A percentile compares a stretch with the other conserved stretches of the same genome.
phyloP scores from a whole-genome alignment of 2,329 filamentous ascomycete species.

The Madurella mycetomatis region DNA sequence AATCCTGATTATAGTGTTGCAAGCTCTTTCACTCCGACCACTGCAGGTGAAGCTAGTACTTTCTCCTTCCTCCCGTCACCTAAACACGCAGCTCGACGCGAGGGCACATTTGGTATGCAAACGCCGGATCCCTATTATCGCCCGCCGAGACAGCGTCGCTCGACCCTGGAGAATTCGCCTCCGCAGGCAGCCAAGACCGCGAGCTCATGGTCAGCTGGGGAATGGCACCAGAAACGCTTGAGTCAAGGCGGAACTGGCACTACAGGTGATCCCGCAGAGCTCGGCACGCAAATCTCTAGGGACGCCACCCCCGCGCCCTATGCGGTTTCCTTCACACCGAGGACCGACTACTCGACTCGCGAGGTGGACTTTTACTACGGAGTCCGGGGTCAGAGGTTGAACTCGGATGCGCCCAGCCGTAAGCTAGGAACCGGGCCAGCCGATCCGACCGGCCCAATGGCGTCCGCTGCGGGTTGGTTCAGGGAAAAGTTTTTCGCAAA shows the following conservation, averaged over 20 bases:
- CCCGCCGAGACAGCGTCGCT: constrained; percentile 60
- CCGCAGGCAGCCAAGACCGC: constrained; percentile 33
- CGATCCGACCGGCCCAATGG: constrained; percentile 87
- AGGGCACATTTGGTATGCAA: constrained; percentile 28
- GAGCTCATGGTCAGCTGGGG: constrained; percentile 36
- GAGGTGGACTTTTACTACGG: constrained; percentile 98
- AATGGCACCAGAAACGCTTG: constrained; percentile 35
- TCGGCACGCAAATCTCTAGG: constrained; percentile 39
- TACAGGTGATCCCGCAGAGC: constrained; percentile 37
- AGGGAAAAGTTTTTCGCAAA: constrained; percentile 74
- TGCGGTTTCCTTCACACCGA: constrained; percentile 47
- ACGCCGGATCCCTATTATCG: constrained; percentile 80
- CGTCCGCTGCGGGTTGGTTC: constrained; percentile 87
- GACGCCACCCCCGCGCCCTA: constrained; percentile 43
- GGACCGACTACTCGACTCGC: constrained; percentile 84
- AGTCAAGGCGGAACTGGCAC: constrained; percentile 33
- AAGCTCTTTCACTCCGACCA: constrained; percentile 68
- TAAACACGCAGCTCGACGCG: constrained; percentile 38
- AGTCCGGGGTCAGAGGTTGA: constrained; percentile 81
- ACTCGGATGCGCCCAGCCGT: constrained; percentile 72
- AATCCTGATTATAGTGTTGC: constrained; percentile 51
- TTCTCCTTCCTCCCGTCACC: constrained; percentile 67
- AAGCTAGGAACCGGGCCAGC: constrained; percentile 90
- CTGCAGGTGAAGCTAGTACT: constrained; percentile 63
- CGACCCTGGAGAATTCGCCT: constrained; percentile 46